Conservation (phyloP, 2,329 filamentous ascomycete genomes). For the Magnaporthiopsis rhizophila region DNA sequence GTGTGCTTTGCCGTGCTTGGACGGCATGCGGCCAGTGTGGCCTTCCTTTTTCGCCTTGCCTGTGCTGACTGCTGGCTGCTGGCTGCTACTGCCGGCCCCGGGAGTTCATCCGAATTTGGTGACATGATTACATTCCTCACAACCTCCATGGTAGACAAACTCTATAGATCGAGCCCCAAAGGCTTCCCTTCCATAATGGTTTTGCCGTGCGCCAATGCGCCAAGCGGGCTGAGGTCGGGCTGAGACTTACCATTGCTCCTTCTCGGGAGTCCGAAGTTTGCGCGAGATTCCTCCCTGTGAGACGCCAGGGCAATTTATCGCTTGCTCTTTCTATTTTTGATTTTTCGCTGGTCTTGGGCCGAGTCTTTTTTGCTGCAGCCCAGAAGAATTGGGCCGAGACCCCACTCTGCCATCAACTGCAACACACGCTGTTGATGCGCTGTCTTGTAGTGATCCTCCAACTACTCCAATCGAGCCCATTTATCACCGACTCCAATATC, state of each 20-base stretch:
- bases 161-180: too few species aligned
- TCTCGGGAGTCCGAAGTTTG: not conserved
- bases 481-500: not conserved
- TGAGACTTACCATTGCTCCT: not conserved
- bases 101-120: too few species aligned
- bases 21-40: not conserved
- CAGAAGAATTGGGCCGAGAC: too few species aligned
- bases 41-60: too few species aligned
- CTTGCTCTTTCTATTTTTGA: not conserved
- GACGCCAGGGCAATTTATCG: not conserved
- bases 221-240: not conserved
- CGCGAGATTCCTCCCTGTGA: not conserved
- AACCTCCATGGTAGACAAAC: too few species aligned
- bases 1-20: not conserved
- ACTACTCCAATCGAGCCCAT: not conserved
- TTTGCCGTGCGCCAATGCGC: not conserved
- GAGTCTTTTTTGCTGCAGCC: not conserved
- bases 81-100: too few species aligned
- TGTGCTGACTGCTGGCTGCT: not conserved
- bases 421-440: too few species aligned
- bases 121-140: too few species aligned
- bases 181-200: too few species aligned
- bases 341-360: not conserved
- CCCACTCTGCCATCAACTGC: not conserved
- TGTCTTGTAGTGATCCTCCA: not conserved